Evolutionary conservation across 2,329 filamentous ascomycete species (phyloP).

Genomic region (Fusarium musae): DNA sequence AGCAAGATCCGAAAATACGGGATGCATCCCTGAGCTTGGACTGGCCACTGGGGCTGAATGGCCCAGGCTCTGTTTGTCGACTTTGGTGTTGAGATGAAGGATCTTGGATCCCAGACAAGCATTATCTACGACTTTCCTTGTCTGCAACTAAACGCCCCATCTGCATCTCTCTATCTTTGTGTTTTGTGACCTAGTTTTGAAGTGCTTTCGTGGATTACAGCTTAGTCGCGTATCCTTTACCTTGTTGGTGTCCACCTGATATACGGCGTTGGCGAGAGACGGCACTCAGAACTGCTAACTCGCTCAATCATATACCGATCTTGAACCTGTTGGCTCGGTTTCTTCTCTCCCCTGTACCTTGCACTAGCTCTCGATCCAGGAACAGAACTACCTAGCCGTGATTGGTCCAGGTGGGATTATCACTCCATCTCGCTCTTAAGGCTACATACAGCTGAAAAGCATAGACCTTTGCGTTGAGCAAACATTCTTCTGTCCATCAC

Average conservation of each 20-base stretch:
- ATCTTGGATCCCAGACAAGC: fast-evolving
- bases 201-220: too few species aligned
- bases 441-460: background rate
- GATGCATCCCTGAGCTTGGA: background rate
- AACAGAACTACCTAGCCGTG: fast-evolving
- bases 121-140: fast-evolving
- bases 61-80: fast-evolving
- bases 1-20: fast-evolving
- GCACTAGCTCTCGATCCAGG: too few species aligned
- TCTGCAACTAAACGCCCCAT: too few species aligned
- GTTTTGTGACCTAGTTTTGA: too few species aligned
- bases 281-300: fast-evolving
- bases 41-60: fast-evolving
- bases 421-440: background rate
- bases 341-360: fast-evolving
- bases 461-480: too few species aligned
- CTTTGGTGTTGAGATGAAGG: background rate
- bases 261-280: too few species aligned
- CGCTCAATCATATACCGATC: background rate
- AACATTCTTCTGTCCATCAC: too few species aligned
- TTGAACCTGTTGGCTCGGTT: fast-evolving
- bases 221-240: too few species aligned
- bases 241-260: too few species aligned
- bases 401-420: background rate
- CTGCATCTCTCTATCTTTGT: too few species aligned